These are phyloP conservation scores for Sonneratia alba DNA, from an alignment of 345 rosid genomes.

Conservation along the genomic window DNA sequence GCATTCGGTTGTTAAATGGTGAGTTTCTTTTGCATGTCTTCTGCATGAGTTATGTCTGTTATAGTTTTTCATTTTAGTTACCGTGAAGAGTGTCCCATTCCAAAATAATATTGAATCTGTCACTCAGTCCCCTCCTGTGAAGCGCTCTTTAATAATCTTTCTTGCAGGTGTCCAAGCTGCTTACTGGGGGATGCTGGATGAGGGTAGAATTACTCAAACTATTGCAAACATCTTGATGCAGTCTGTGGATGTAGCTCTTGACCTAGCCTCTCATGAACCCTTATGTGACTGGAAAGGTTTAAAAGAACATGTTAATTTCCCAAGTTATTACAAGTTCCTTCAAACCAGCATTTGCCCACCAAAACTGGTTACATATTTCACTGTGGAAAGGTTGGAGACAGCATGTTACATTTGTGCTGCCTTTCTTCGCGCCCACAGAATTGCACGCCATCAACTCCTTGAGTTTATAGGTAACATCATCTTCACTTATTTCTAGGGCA, in stretches of 20 bases:
- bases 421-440: slow-evolving; percentile 91
- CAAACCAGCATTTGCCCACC: slow-evolving; percentile 48
- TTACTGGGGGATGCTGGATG: slow-evolving; percentile 94
- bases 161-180: slow-evolving; percentile 85
- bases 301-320: slow-evolving; percentile 53
- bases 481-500: too few species aligned
- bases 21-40: background rate
- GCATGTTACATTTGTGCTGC: slow-evolving; percentile 90
- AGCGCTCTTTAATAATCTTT: background rate
- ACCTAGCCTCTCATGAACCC: slow-evolving; percentile 43
- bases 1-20: slow-evolving; percentile 89
- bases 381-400: slow-evolving; percentile 77
- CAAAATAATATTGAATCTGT: too few species aligned
- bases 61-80: background rate
- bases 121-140: background rate
- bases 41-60: background rate
- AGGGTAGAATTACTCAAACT: slow-evolving; percentile 71
- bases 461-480: slow-evolving; percentile 59
- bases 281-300: slow-evolving; percentile 87
- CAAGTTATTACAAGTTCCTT: slow-evolving; percentile 65
- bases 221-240: slow-evolving; percentile 81
- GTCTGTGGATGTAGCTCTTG: slow-evolving; percentile 93
- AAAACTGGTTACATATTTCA: slow-evolving; percentile 71
- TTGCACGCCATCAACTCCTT: slow-evolving; percentile 61
- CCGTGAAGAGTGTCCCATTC: background rate